These are phyloP conservation scores for Fusarium sp. DNA, from an alignment of 2,329 filamentous ascomycete genomes.

Conservation along the genomic window DNA sequence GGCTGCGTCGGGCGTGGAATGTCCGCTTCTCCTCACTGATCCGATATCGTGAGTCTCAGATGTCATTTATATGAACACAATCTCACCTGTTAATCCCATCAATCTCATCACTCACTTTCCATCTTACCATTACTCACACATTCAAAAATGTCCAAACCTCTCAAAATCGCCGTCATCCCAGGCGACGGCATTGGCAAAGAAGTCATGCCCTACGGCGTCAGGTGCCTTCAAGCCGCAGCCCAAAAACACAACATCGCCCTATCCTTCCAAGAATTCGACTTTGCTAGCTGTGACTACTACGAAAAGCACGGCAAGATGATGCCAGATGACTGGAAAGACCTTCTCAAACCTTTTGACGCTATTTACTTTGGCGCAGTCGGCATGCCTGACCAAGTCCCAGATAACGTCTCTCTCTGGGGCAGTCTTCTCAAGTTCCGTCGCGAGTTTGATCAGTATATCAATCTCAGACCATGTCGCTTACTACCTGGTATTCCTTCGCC, in stretches of 20 bases:
- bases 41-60: not conserved
- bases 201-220: slow-evolving; percentile 72
- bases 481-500: slow-evolving; percentile 71
- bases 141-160: slow-evolving; percentile 50
- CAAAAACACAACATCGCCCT: slow-evolving; percentile 64
- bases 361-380: slow-evolving; percentile 77
- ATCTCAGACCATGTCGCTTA: slow-evolving; percentile 72
- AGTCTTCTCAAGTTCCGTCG: slow-evolving; percentile 75
- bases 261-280: slow-evolving; percentile 71
- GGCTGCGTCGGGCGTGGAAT: not conserved
- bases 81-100: not conserved
- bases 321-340: slow-evolving; percentile 60
- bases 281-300: slow-evolving; percentile 73
- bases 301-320: slow-evolving; percentile 57
- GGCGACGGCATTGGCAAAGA: slow-evolving; percentile 78
- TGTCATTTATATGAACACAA: not conserved
- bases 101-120: no score
- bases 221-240: slow-evolving; percentile 66
- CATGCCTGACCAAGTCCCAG: slow-evolving; percentile 65
- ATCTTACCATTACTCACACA: rapidly evolving
- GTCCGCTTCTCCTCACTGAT: not conserved
- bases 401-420: slow-evolving; percentile 75
- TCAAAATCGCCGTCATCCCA: slow-evolving; percentile 70
- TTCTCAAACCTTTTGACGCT: slow-evolving; percentile 69
- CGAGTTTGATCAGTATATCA: slow-evolving; percentile 75